Evolutionary conservation across 2,329 filamentous ascomycete genomes (phyloP).

Genomic region (Lachnellula willkommii): DNA sequence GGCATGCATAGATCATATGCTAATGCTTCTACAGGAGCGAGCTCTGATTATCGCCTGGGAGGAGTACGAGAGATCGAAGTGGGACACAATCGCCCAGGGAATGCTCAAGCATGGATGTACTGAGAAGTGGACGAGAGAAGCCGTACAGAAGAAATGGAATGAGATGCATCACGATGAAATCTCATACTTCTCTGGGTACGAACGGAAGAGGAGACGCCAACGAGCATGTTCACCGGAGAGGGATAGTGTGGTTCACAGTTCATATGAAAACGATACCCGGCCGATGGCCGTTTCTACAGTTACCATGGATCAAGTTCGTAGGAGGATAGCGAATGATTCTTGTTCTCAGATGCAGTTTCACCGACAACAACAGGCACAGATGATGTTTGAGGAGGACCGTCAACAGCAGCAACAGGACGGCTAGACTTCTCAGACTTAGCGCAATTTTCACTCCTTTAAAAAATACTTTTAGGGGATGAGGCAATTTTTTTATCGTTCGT

Average conservation of each 20-base stretch:
- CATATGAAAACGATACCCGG: background rate
- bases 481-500: background rate
- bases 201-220: slow-evolving; percentile 1
- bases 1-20: slow-evolving; percentile 3
- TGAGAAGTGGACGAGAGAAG: slow-evolving; percentile 32
- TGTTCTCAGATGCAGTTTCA: slow-evolving; percentile 10
- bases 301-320: slow-evolving; percentile 17
- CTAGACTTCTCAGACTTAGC: background rate
- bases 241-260: slow-evolving; percentile 2
- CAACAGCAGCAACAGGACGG: background rate
- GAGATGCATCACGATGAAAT: slow-evolving; percentile 22
- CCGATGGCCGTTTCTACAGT: slow-evolving; percentile 3
- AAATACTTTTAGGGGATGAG: background rate
- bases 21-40: slow-evolving; percentile 24
- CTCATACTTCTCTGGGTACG: slow-evolving; percentile 2
- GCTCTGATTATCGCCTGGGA: slow-evolving; percentile 30
- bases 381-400: slow-evolving; percentile 12
- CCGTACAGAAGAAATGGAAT: slow-evolving; percentile 32
- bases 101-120: slow-evolving; percentile 32
- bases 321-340: slow-evolving; percentile 15
- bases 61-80: slow-evolving; percentile 29
- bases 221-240: slow-evolving; percentile 10
- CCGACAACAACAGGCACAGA: slow-evolving; percentile 16
- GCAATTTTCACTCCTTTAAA: background rate
- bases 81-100: slow-evolving; percentile 29